Base-by-base conservation (phyloP, 2,329 filamentous ascomycete genomes). In the Lachnellula occidentalis region DNA sequence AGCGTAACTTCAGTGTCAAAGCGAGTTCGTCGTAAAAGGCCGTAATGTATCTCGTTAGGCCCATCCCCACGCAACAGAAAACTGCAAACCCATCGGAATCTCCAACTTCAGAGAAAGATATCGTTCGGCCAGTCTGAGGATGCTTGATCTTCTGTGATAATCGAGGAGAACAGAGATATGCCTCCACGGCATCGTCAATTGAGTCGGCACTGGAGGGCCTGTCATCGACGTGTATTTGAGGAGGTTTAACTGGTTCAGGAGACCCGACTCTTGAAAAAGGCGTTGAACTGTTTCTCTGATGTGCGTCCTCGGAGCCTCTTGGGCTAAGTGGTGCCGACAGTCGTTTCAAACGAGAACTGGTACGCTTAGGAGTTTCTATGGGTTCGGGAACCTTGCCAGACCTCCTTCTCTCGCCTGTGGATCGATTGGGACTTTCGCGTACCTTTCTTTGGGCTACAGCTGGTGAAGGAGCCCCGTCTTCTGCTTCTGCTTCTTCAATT, bases 41-140 rank as follows among this genome's bases (percentile, higher is more conserved):
- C 57, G 90, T 96, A 56, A 99, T 88, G 69, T 94, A 99, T 71
- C 94, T 83, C 11, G 94, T 99, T 65, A 99, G 73, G 0, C 94
- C 94, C 94, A 99, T 99, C 19, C 94, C 94, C 2, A 99, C 91
- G 66, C 94, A 99, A 69, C 94, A 95, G 63, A 99, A 92, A 2
- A 99, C 90, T 2, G 91, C 92, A 61, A 87, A 92, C 1, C 94
- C 94, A 43, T 92, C 83, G 0, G 92, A 85, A 69, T 97, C 92
- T 14, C 94, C 94, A 2, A 99, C 94, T 70, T 99, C 94, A 0
- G 92, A 97, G 67, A 96, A 99, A 0, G 91, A 95, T 61, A 99
- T 96, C 3, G 87, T 78, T 15, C 94, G 84, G 1, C 92, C 91
- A 0, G 89, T 95, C 55, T 89, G 86, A 1, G 91, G 90, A 70